Base-by-base conservation (phyloP, 345 rosid species). In the Salix viminalis region DNA sequence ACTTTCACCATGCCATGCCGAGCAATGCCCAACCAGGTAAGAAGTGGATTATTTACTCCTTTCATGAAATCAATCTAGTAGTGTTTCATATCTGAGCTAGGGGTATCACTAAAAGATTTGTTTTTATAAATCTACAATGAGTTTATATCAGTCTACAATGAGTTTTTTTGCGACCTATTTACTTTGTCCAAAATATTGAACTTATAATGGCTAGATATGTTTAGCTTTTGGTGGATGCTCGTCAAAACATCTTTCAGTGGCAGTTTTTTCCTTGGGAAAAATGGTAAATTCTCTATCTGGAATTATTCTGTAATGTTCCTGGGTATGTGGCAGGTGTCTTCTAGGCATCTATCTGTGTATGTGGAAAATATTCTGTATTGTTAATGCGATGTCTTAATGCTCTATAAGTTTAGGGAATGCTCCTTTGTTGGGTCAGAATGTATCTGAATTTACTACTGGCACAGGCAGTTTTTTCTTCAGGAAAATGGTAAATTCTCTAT, bases 1-100 rank as follows among this genome's bases (percentile, higher is more conserved):
- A 86, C 77, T 73, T 86, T 69, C 87, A 77, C 69, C 90, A 85
- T 61, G 80, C 88, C 23, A 42, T 86, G 68, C 87, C 89, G n/a
- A 73, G 62, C 72, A 88, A 74, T 83, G 77, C 83, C 73, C 86
- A 82, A 71, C 87, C 83, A 50, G 81, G 96, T 91, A 81, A 80
- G 89, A 73, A 67, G 42, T 61, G 14, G 19, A 36, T 39, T 72
- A 34, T 56, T 54, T 26, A 14, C 73, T n/a, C 2, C 30, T 28
- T 19, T 4, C 23, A 11, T 58, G 14, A 69, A 75, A 28, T 28
- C 26, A 58, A 76, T 34, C 24, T 5, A 11, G 60, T 58, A 18
- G 54, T 39, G 26, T 44, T 71, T 37, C 58, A 24, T 48, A 23
- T 58, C 16, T 30, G 23, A 71, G 21, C 60, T 3, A 7, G 60